A percentile compares a stretch with the other conserved stretches of the same genome.
Evolutionary conservation across 2,329 filamentous ascomycete species (phyloP).

Genomic region (Orbilia javanica): DNA sequence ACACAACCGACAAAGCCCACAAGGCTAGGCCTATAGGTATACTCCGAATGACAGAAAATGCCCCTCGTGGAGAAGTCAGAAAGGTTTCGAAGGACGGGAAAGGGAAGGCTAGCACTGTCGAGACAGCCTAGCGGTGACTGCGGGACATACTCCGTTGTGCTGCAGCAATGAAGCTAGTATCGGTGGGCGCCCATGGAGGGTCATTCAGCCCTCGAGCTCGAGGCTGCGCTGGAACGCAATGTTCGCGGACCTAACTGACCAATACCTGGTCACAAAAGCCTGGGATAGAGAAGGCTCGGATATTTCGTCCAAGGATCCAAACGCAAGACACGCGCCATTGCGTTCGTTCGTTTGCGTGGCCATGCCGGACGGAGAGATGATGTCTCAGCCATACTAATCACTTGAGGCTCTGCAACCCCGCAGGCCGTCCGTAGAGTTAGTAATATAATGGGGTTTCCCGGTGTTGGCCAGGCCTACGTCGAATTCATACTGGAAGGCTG

Average conservation of each 20-base stretch:
- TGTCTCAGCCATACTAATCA: no score
- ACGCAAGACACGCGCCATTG: neutral
- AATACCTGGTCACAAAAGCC: neutral
- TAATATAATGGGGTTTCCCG: neutral
- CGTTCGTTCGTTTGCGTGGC: neutral
- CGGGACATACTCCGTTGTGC: no score
- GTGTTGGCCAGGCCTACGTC: neutral
- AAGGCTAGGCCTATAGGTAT: no score
- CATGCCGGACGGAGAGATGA: no score
- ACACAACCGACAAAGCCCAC: no score
- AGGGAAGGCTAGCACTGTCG: neutral
- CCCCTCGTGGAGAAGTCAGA: neutral
- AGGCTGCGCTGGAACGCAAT: neutral
- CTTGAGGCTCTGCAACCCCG: neutral
- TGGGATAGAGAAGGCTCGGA: constrained; percentile 1
- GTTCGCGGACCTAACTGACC: neutral
- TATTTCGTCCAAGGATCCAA: constrained; percentile 8
- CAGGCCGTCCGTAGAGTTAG: no score
- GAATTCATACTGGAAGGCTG: neutral
- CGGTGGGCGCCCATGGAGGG: no score
- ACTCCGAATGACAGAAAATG: neutral
- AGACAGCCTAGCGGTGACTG: neutral
- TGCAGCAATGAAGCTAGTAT: no score
- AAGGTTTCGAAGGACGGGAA: no score
- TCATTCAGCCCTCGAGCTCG: neutral